A percentile compares a stretch with the other conserved stretches of the same genome.
phyloP scores from a whole-genome alignment of 164 flowering plant genomes.

The Protea cynaroides region DNA sequence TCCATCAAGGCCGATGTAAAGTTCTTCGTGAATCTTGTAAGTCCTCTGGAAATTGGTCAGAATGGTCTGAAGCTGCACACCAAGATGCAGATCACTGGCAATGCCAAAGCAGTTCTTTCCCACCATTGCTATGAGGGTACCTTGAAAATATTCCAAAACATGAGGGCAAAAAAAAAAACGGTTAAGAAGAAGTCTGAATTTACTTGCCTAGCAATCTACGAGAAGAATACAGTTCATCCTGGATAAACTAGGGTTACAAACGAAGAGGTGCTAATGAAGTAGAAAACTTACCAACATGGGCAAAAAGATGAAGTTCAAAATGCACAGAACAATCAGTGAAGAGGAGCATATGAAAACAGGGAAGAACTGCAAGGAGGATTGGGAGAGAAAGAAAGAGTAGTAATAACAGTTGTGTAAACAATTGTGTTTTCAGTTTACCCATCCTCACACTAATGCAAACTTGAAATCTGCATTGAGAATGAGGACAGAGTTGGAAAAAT shows the following conservation, averaged over 20 bases:
- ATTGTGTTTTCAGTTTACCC: too few relatives aligned
- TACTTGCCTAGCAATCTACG: background rate
- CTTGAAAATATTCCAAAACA: slow-evolving; percentile 65
- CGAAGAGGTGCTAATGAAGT: too few relatives aligned
- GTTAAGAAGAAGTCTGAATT: background rate
- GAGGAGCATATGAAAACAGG: too few relatives aligned
- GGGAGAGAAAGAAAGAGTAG: too few relatives aligned
- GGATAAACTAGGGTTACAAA: background rate
- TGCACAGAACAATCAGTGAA: too few relatives aligned
- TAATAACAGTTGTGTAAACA: too few relatives aligned
- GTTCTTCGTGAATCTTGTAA: slow-evolving; percentile 64
- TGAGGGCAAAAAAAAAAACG: background rate
- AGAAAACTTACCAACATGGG: too few relatives aligned
- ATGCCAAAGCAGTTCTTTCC: slow-evolving; percentile 97
- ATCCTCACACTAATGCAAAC: too few relatives aligned
- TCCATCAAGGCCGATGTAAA: slow-evolving; percentile 78
- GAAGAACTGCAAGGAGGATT: too few relatives aligned
- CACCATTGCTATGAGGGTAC: slow-evolving; percentile 92
- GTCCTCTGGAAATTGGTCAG: slow-evolving; percentile 87
- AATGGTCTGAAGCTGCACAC: slow-evolving; percentile 92
- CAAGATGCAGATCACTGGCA: slow-evolving; percentile 86
- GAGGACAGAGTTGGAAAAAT: too few relatives aligned
- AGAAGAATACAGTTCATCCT: background rate
- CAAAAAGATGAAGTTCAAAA: too few relatives aligned
- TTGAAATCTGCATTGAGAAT: too few relatives aligned